A percentile compares a stretch with the other conserved stretches of the same genome.
phyloP scores from a whole-genome alignment of 805 yeast genomes.

The Kodamaea lidongshanica region DNA sequence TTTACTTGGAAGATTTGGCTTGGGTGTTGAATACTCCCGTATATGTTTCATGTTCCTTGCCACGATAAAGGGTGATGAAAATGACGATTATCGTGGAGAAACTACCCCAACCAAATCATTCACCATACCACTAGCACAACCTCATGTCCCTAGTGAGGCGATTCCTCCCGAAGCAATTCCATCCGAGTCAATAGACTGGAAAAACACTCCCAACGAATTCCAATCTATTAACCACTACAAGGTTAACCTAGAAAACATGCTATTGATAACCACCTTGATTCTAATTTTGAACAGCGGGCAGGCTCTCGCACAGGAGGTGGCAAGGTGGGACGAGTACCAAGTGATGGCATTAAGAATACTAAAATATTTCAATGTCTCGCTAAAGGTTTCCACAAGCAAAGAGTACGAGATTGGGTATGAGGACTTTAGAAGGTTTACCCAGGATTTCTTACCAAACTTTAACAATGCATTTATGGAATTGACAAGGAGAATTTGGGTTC shows the following conservation, averaged over 20 bases:
- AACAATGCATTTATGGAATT: conserved; percentile 25
- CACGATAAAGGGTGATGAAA: conserved; percentile 1
- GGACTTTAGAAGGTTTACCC: conserved; percentile 11
- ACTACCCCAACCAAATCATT: conserved; percentile 2
- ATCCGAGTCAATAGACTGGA: conserved; percentile 24
- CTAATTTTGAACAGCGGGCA: conserved; percentile 37
- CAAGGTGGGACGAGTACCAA: conserved; percentile 41
- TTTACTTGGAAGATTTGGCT: conserved; percentile 2
- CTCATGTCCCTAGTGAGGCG: conserved; percentile 20
- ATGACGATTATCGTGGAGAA: conserved; percentile 5
- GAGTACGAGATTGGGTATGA: conserved; percentile 11
- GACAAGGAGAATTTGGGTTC: conserved; percentile 10
- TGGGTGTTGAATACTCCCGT: conserved; percentile 4
- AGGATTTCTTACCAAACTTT: conserved; percentile 9
- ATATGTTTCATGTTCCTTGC: conserved; percentile 7
- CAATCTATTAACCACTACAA: conserved; percentile 35
- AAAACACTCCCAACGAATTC: conserved; percentile 32
- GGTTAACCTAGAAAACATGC: conserved; percentile 37
- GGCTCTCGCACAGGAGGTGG: conserved; percentile 4
- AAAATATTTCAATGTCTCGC: conserved; percentile 41
- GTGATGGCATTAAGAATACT: conserved; percentile 40
- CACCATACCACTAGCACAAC: conserved; percentile 6
- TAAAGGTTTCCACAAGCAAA: conserved; percentile 19
- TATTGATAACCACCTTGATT: conserved; percentile 43
- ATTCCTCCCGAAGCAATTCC: conserved; percentile 11